A percentile compares a stretch with the other conserved stretches of the same genome.
Conservation (phyloP, 106 monocot genomes). For the Apostasia ramifera region DNA sequence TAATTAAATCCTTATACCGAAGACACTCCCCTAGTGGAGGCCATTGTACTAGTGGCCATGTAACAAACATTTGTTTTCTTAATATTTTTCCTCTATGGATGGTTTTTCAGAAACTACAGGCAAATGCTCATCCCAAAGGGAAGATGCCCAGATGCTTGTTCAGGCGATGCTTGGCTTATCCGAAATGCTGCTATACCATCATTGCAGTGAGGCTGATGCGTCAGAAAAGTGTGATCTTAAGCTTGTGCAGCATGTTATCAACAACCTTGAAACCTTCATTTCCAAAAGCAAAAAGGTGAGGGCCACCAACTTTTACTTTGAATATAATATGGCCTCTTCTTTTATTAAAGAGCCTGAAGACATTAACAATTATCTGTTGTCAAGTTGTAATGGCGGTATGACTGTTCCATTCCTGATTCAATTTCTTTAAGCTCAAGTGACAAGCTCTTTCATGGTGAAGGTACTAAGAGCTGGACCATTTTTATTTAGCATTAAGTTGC, state of each 20-base stretch:
- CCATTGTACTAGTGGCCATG: slow-evolving; percentile 7
- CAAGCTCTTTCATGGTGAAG: too few species aligned
- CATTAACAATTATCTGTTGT: too few species aligned
- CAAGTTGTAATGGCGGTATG: too few species aligned
- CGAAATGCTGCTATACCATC: neutral
- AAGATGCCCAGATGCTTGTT: slow-evolving; percentile 20
- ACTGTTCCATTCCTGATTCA: too few species aligned
- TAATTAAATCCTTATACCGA: slow-evolving; percentile 1
- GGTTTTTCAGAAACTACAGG: neutral
- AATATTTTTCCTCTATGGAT: neutral
- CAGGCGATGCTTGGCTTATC: slow-evolving; percentile 29
- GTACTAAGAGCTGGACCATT: too few species aligned
- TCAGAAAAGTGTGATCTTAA: slow-evolving; percentile 7
- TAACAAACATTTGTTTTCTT: neutral
- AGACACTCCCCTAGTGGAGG: slow-evolving; percentile 1
- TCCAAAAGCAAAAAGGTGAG: neutral
- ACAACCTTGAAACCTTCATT: slow-evolving; percentile 9
- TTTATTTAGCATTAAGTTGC: too few species aligned
- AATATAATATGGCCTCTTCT: too few species aligned
- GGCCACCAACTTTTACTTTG: neutral
- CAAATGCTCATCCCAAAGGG: slow-evolving; percentile 3
- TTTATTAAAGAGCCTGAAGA: too few species aligned
- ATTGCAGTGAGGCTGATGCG: neutral
- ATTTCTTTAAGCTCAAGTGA: too few species aligned
- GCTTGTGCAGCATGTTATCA: neutral